Base-by-base conservation (phyloP, 2,329 filamentous ascomycete genomes). In the Esteya vermicola region DNA sequence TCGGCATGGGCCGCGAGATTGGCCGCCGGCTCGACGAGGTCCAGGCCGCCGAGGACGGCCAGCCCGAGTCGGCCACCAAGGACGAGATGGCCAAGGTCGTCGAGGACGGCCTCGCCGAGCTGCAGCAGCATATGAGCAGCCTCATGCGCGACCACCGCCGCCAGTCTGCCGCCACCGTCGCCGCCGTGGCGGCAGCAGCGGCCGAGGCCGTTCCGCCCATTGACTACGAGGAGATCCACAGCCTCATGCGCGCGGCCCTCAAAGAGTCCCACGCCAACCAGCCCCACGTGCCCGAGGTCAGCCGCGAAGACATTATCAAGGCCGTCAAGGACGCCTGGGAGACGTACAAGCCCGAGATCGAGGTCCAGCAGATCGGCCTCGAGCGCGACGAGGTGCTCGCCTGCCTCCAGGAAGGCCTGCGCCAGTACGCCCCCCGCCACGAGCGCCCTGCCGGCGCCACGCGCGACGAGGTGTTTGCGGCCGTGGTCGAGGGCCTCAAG, bases 291-390 rank as follows among this genome's bases (percentile, higher is more conserved):
- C 62, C 60, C 9, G 61, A 64, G n/a, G 60, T 85, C 35, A 79
- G 77, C 50, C 75, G 82, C 48, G 85, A 94, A 36, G 85, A 93
- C 43, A 84, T 96, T 27, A 72, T 96, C 2, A 72, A 82, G 22
- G 86, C 88, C 4, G 82, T 96, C 13, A 78, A 79, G 49, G 86
- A 94, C 50, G 89, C 88, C 1, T 93, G 86, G 76, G 89, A 95
- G 54, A 84, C 78, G 40, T 93, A 93, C 61, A 93, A 93, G 59
- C 89, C 89, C 1, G 85, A 95, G 51, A 85, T 94, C 38, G 81
- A 93, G 50, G 70, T 93, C 5, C 81, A 94, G 50, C 85, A 93
- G 51, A 82, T 93, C 46, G 89, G 88, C 2, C 66, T 96, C 1
- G 89, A 94, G 56, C 74, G 85, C 6, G 85, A 95, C 12, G 89